phyloP scores from a whole-genome alignment of 75 land plant species.

The Sequoiadendron giganteum region DNA sequence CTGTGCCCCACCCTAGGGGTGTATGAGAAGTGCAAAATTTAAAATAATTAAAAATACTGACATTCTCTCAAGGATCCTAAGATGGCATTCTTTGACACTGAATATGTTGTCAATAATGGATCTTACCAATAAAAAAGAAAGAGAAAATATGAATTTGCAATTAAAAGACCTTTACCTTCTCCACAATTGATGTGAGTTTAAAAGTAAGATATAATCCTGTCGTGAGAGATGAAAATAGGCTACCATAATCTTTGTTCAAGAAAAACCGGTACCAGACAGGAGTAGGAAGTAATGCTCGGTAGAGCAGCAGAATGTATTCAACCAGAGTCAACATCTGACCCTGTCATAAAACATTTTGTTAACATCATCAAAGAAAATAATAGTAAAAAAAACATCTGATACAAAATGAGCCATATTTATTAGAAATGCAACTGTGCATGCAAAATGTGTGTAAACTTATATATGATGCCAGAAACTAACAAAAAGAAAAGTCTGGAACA shows the following conservation, averaged over 20 bases:
- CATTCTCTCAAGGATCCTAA: not conserved
- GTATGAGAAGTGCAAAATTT: not conserved
- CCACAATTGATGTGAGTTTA: constrained; percentile 88
- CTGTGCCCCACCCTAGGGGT: not conserved
- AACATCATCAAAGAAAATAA: not conserved
- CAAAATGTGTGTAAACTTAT: not conserved
- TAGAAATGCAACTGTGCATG: not conserved
- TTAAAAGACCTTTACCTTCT: constrained; percentile 66
- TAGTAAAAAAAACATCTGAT: not conserved
- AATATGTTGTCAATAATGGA: not conserved
- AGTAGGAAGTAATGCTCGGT: constrained; percentile 90
- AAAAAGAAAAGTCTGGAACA: not conserved
- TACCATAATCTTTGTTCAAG: constrained; percentile 97
- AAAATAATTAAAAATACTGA: not conserved
- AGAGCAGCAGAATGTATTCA: constrained; percentile 81
- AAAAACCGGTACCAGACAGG: constrained; percentile 99
- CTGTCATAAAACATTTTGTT: constrained; percentile 30
- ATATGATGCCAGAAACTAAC: not conserved
- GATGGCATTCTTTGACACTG: not conserved
- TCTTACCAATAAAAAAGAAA: not conserved
- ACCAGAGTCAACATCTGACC: constrained; percentile 95
- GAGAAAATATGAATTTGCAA: not conserved
- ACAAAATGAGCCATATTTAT: not conserved
- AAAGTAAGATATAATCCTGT: constrained; percentile 98
- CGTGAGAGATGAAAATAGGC: constrained; percentile 90